Conservation (phyloP, 345 rosid genomes). For the Lepidium sativum region DNA sequence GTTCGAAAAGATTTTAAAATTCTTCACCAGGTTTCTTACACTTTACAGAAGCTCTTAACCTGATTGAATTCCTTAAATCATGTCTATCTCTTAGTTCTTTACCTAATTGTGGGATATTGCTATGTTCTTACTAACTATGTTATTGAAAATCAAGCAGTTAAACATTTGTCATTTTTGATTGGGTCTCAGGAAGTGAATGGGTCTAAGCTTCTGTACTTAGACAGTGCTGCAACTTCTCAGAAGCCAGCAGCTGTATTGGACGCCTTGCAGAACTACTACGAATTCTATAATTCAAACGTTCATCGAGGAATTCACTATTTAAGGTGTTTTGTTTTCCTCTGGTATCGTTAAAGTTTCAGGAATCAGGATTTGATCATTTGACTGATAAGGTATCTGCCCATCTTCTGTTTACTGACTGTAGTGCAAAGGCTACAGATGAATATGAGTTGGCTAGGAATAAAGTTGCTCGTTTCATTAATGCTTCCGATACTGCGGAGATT, state of each 20-base stretch:
- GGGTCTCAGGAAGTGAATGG: constrained; percentile 67
- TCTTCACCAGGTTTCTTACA: constrained; percentile 58
- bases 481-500: constrained; percentile 58
- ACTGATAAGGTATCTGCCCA: not conserved
- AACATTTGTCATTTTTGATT: not conserved
- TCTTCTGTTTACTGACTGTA: constrained; percentile 12
- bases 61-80: not conserved
- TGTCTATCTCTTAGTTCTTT: not conserved
- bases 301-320: constrained; percentile 82
- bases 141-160: not conserved
- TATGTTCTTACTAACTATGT: not conserved
- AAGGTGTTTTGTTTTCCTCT: constrained; percentile 34
- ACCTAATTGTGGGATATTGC: not conserved
- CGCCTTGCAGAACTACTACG: constrained; percentile 65
- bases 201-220: constrained; percentile 77
- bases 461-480: constrained; percentile 78
- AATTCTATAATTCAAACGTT: constrained; percentile 73
- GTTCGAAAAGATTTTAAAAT: constrained; percentile 78
- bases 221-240: constrained; percentile 97
- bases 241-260: constrained; percentile 68
- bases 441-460: constrained; percentile 88
- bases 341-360: not conserved
- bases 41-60: not conserved
- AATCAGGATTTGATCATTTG: not conserved
- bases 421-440: constrained; percentile 90